phyloP scores from a whole-genome alignment of 2,329 filamentous ascomycete genomes.

The Rugonectria rugulosa region DNA sequence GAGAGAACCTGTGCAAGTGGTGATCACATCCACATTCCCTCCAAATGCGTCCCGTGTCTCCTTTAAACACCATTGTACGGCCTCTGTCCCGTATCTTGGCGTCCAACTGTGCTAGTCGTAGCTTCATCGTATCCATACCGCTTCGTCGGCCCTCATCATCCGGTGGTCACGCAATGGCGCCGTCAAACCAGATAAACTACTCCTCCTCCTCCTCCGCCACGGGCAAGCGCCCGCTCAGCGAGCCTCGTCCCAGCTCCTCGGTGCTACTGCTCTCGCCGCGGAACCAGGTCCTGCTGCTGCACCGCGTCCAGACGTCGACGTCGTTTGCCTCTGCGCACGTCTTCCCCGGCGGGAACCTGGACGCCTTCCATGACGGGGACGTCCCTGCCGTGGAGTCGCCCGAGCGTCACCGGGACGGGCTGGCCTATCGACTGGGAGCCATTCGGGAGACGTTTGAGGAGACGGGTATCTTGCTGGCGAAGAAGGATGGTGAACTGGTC shows the following conservation, averaged over 20 bases:
- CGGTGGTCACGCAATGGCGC: constrained; percentile 20
- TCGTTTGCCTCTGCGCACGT: constrained; percentile 94
- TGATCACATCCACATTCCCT: neutral
- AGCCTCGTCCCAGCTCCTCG: constrained; percentile 73
- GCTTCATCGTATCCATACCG: neutral
- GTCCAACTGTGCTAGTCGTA: constrained; percentile 9
- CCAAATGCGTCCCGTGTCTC: constrained; percentile 27
- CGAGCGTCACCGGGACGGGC: constrained; percentile 72
- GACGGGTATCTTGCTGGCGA: constrained; percentile 84
- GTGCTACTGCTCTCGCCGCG: constrained; percentile 84
- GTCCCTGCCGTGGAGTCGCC: constrained; percentile 55
- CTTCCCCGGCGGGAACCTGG: constrained; percentile 90
- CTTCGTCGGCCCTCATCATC: neutral
- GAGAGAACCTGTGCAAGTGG: neutral
- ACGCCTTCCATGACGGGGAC: constrained; percentile 76
- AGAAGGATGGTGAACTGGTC: constrained; percentile 61
- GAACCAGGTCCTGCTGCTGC: constrained; percentile 88
- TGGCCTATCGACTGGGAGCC: constrained; percentile 80
- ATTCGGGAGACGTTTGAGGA: constrained; percentile 96
- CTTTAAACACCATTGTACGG: constrained; percentile 24
- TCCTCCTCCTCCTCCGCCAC: constrained; percentile 22
- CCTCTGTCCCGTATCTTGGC: constrained; percentile 13
- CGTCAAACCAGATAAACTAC: constrained; percentile 16
- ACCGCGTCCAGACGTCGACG: constrained; percentile 81
- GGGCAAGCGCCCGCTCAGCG: constrained; percentile 40